Percentiles rank a stretch among this genome's conserved stretches.
phyloP scores from a whole-genome alignment of 2,329 filamentous ascomycete genomes.

The Neopestalotiopsis clavispora region DNA sequence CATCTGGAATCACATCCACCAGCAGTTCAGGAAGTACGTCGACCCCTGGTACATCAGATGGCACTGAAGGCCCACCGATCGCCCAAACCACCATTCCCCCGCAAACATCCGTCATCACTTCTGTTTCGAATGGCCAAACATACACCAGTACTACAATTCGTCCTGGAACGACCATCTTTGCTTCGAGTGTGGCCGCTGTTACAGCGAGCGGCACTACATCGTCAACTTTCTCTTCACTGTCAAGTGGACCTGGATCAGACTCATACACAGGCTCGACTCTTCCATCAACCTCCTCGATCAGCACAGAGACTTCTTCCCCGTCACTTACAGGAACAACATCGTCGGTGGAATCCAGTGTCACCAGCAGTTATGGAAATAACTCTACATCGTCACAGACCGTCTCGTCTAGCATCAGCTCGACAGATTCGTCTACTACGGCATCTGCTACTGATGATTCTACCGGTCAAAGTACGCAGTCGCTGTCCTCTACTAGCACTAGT shows the following conservation, averaged over 20 bases:
- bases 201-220: slow-evolving; percentile 21
- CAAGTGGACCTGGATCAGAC: background rate
- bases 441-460: background rate
- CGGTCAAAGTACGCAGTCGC: background rate
- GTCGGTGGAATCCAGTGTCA: background rate
- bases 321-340: background rate
- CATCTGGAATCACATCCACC: background rate
- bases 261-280: background rate
- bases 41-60: slow-evolving; percentile 5
- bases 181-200: slow-evolving; percentile 27
- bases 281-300: background rate
- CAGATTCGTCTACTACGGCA: background rate
- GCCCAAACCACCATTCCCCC: slow-evolving; percentile 10
- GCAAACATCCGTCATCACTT: slow-evolving; percentile 23
- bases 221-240: background rate
- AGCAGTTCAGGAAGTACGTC: slow-evolving; percentile 16
- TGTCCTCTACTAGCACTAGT: no score
- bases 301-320: background rate
- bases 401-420: background rate
- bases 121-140: slow-evolving; percentile 23
- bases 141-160: slow-evolving; percentile 26
- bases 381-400: background rate
- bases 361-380: background rate
- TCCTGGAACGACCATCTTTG: slow-evolving; percentile 26
- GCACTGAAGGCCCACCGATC: background rate